Conservation (phyloP, 75 land plant genomes). For the Isoetes taiwanensis region DNA sequence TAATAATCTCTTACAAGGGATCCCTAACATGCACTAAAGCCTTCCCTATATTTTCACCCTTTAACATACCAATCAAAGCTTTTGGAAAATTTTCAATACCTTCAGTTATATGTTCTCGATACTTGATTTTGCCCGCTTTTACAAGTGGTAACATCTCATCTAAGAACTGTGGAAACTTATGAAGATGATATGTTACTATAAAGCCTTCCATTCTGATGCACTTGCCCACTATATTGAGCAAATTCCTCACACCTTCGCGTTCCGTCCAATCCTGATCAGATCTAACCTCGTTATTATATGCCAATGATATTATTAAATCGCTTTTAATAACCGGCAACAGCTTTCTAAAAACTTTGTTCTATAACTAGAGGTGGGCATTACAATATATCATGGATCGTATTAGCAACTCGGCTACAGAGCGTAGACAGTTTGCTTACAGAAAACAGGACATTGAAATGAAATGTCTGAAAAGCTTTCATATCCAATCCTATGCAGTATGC, state of each 20-base stretch:
- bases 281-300: too few species aligned
- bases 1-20: too few species aligned
- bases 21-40: slow-evolving; percentile 39
- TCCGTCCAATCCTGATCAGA: slow-evolving; percentile 19
- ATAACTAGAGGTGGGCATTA: too few species aligned
- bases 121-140: slow-evolving; percentile 37
- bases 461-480: too few species aligned
- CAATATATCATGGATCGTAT: too few species aligned
- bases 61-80: slow-evolving; percentile 40
- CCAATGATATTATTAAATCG: too few species aligned
- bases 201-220: slow-evolving; percentile 44
- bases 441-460: too few species aligned
- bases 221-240: slow-evolving; percentile 20
- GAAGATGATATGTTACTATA: slow-evolving; percentile 16
- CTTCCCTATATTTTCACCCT: slow-evolving; percentile 46
- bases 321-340: too few species aligned
- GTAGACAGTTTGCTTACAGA: too few species aligned
- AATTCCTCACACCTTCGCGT: slow-evolving; percentile 32
- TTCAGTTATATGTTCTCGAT: slow-evolving; percentile 24
- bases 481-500: too few species aligned
- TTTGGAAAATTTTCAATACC: slow-evolving; percentile 47
- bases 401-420: too few species aligned
- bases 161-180: slow-evolving; percentile 18
- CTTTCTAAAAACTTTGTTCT: too few species aligned
- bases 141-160: slow-evolving; percentile 15